phyloP scores from a whole-genome alignment of 1,284 basidiomycete genomes.

The Pseudozyma flocculosa region DNA sequence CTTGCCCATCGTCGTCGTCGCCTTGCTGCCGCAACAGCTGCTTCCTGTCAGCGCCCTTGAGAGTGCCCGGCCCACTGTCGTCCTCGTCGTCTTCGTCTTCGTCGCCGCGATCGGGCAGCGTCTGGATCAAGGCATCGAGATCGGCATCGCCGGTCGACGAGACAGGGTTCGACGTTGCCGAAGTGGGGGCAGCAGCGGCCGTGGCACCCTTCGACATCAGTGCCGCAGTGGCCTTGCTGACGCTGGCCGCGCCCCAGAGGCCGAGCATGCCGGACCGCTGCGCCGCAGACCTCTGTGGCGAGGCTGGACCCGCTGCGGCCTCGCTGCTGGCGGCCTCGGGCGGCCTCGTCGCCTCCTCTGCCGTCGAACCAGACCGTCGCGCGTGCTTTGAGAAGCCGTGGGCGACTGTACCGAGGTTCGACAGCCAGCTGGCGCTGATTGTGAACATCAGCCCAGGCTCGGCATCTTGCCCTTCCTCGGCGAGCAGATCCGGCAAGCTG shows the following conservation, averaged over 20 bases:
- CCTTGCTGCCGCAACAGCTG: too few relatives aligned
- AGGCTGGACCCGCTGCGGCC: too few relatives aligned
- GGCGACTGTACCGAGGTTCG: constrained; percentile 55
- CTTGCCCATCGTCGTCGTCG: background rate
- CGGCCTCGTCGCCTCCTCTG: background rate
- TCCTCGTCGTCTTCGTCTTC: constrained; percentile 19
- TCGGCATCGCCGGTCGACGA: constrained; percentile 27
- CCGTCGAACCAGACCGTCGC: constrained; percentile 9
- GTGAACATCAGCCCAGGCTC: constrained; percentile 44
- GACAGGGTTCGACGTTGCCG: constrained; percentile 1
- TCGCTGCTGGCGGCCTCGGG: background rate
- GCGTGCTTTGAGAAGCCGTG: constrained; percentile 49
- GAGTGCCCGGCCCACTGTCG: constrained; percentile 10
- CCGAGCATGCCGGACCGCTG: constrained; percentile 23
- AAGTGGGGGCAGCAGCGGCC: background rate
- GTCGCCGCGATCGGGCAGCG: constrained; percentile 4
- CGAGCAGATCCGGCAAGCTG: constrained; percentile 18
- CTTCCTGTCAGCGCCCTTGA: constrained; percentile 11
- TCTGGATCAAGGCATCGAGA: constrained; percentile 26
- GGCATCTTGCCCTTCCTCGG: background rate
- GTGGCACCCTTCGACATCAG: constrained; percentile 6
- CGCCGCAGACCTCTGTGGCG: too few relatives aligned
- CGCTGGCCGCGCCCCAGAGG: constrained; percentile 32
- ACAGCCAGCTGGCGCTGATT: constrained; percentile 55
- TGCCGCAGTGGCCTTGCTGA: constrained; percentile 29